Conservation (phyloP, 352 stramenopile species). For the Globisporangium nunn region DNA sequence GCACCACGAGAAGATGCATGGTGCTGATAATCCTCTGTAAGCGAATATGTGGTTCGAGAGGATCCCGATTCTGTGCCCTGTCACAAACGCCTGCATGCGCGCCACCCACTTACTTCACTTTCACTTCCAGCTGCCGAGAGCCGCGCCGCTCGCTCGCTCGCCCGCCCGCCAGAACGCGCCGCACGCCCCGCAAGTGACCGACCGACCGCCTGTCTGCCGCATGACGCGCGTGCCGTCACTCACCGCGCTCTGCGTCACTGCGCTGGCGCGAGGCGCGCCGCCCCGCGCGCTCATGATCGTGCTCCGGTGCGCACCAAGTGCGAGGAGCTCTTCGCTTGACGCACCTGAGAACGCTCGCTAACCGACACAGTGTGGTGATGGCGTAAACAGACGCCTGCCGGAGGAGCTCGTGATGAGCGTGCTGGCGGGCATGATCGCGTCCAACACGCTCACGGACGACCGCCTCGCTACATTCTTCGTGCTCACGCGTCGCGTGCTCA, state of each 20-base stretch:
- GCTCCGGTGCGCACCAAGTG: conserved; percentile 39
- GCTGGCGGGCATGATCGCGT: conserved; percentile 60
- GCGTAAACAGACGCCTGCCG: conserved; percentile 42
- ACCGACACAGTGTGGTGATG: background rate
- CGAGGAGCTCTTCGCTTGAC: background rate
- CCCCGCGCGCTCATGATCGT: conserved; percentile 49
- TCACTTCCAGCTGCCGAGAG: background rate
- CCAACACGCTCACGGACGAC: conserved; percentile 76
- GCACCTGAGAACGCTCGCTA: background rate
- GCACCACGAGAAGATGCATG: background rate
- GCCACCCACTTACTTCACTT: background rate
- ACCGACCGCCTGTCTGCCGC: background rate
- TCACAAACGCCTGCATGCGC: background rate
- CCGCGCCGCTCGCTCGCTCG: too few relatives aligned
- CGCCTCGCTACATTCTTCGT: conserved; percentile 79
- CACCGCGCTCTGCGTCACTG: conserved; percentile 51
- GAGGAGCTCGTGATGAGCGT: conserved; percentile 78
- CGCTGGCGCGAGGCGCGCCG: conserved; percentile 43
- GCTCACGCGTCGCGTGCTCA: conserved; percentile 61
- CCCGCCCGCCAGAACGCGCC: background rate
- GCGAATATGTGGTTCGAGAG: background rate
- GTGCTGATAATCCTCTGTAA: background rate
- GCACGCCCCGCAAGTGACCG: background rate
- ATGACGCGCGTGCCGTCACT: conserved; percentile 34
- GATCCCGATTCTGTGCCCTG: background rate